Percentiles rank a stretch among this genome's conserved stretches.
Conservation (phyloP, 768 basidiomycete genomes). For the Cantharellus cinnabarinus region DNA sequence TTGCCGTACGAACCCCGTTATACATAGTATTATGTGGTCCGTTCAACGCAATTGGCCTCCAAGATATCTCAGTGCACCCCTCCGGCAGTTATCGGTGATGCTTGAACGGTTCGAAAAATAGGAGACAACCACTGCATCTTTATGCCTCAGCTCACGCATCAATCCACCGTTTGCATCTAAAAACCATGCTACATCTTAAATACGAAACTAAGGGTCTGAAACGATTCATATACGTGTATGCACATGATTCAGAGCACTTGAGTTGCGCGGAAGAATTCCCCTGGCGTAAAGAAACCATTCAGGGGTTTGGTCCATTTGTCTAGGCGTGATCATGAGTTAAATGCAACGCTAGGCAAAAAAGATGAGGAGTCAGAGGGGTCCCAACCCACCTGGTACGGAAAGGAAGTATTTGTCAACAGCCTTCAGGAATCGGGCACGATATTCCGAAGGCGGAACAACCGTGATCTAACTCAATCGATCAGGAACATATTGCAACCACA, state of each 20-base stretch:
- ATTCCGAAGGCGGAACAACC: slow-evolving; percentile 60
- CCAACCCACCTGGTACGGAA: slow-evolving; percentile 41
- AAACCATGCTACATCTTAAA: too few species aligned
- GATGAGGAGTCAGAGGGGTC: neutral
- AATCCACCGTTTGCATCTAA: too few species aligned
- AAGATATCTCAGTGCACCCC: too few species aligned
- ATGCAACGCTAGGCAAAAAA: neutral
- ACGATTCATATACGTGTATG: too few species aligned
- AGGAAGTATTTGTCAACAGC: slow-evolving; percentile 58
- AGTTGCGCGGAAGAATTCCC: neutral
- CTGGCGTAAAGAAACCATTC: neutral
- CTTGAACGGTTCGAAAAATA: too few species aligned
- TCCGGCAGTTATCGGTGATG: too few species aligned
- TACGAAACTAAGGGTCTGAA: too few species aligned
- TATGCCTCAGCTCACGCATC: too few species aligned
- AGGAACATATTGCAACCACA: neutral
- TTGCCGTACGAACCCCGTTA: too few species aligned
- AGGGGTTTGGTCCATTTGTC: slow-evolving; percentile 1
- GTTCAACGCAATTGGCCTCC: too few species aligned
- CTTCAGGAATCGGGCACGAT: slow-evolving; percentile 53
- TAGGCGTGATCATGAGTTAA: neutral
- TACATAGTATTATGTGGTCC: too few species aligned
- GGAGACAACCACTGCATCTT: too few species aligned
- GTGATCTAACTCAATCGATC: slow-evolving; percentile 28
- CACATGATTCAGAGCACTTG: neutral